Evolutionary conservation across 768 basidiomycete species (phyloP), one percentile per base, ranked within the genome.

Genomic region (Mycena polygramma): DNA sequence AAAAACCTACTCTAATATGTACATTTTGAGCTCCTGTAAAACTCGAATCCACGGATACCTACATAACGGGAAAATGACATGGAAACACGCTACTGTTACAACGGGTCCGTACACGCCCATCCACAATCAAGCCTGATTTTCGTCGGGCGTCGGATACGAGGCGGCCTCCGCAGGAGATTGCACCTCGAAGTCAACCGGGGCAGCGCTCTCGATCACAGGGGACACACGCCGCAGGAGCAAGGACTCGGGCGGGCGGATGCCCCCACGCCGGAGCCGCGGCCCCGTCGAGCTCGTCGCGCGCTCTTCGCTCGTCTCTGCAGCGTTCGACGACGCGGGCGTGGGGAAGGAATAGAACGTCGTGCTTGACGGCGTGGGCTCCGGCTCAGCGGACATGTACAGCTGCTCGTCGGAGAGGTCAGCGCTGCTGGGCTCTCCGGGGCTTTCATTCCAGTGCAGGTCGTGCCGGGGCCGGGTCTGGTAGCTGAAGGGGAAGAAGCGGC

Each of bases 201-300:
- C 66, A 8, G 43, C 66, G 9, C 55, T 20, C 20, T 68, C 68
- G 17, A 55, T 35, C 30, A 78, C 59, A 20, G 85, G 85, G 17
- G 87, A 87, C 19, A 80, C 78, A 71, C 85, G 83, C 37, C 86
- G 84, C 19, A 87, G 79, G 2, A 91, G 75, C 72, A 91, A 79
- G 1, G 88, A 86, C 74, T 93, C 92, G 0, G 91, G 90, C 7
- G 91, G 87, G 7, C 88, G 87, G 7, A 92, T 75, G 3, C 91
- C 89, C n/a, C 92, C 90, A 4, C 92, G 87, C 57, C 92, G 88
- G 51, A 92, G 80, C 49, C 90, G 86, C 6, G 91, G 90, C 9
- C 75, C 78, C 68, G 77, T 75, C 17, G 26, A 7, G 26, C 46
- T 49, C 59, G 77, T 75, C 22, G 65, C 75, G n/a, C 83, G 82